Evolutionary conservation across 1,284 basidiomycete genomes (phyloP), one percentile per base, ranked within the genome.

Genomic region (Anthracocystis setariae): DNA sequence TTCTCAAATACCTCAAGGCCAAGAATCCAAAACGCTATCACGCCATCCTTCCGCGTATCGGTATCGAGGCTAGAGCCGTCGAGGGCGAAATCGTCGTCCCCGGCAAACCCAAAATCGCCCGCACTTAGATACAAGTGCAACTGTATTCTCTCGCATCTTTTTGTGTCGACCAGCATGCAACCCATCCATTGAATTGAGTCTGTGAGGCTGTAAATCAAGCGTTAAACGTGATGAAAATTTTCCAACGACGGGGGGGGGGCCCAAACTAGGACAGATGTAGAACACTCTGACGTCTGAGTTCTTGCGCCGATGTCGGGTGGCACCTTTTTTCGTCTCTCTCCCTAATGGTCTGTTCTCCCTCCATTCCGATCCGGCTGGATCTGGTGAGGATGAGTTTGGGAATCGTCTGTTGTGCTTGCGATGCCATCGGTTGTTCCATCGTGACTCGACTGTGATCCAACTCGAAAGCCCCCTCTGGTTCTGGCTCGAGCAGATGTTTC

Each of bases 1-100:
- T 94, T 32, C 87, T 97, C 49, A 89, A 88, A 78, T 97, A 96
- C 84, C 85, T 94, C 57, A 90, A 90, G 81, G 83, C 86, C 32
- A 84, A 86, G 33, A 86, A 90, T 74, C 87, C 88, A 46, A 86
- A 87, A 63, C 88, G 91, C 56, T 97, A 95, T 80, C 89, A 92
- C 62, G 84, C 83, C 18, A 83, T 92, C 33, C 86, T 98, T 54
- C 86, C 87, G 35, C 88, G 90, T 59, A 85, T 95, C 27, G 94
- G 91, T 2, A 83, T 97, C 46, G 90, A 93, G 74, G 86, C 88
- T 23, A 86, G 87, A 69, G 89, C 90, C 23, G 92, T 97, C 5
- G 93, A 96, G 84, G 94, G 94, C 45, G 94, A 97, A 82, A 84
- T 96, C 38, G 86, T 80, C 44, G 60, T 77, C 40, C 78, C 73